Evolutionary conservation across 2,329 filamentous ascomycete genomes (phyloP).

Genomic region (Phialophora macrospora): DNA sequence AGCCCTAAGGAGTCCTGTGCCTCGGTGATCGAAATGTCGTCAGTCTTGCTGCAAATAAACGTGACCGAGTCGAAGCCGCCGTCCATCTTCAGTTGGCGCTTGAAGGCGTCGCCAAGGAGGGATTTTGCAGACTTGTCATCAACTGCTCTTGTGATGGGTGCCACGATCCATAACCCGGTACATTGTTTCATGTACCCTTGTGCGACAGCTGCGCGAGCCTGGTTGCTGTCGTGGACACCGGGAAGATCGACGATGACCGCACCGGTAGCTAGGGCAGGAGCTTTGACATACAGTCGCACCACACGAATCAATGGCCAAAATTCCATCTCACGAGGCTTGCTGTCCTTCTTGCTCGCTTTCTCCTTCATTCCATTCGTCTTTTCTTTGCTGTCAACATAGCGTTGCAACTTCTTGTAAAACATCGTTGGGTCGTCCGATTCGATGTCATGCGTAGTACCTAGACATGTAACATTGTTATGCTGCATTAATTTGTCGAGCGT

Average conservation of each 20-base stretch:
- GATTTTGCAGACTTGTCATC: conserved; percentile 64
- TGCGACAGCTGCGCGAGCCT: conserved; percentile 63
- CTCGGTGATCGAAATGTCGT: conserved; percentile 61
- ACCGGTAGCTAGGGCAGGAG: conserved; percentile 58
- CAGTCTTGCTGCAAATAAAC: conserved; percentile 68
- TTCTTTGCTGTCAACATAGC: conserved; percentile 62
- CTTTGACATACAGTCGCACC: conserved; percentile 57
- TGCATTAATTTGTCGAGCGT: conserved; percentile 51
- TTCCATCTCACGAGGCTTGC: conserved; percentile 45
- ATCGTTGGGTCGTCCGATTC: conserved; percentile 43
- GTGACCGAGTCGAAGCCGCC: conserved; percentile 60
- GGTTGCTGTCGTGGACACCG: conserved; percentile 64
- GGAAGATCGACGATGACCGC: conserved; percentile 64
- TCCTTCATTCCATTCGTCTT: conserved; percentile 47
- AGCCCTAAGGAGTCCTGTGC: conserved; percentile 50
- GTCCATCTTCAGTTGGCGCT: conserved; percentile 64
- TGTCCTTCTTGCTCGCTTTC: conserved; percentile 41
- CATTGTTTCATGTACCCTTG: conserved; percentile 65
- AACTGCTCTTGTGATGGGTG: conserved; percentile 64
- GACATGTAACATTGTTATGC: conserved; percentile 49
- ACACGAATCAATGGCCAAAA: conserved; percentile 52
- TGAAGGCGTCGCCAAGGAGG: conserved; percentile 62
- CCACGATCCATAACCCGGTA: conserved; percentile 65
- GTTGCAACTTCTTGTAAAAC: conserved; percentile 56
- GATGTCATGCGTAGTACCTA: conserved; percentile 55